Base-by-base conservation (phyloP, 129 eudicot species). In the Smallanthus sonchifolius region DNA sequence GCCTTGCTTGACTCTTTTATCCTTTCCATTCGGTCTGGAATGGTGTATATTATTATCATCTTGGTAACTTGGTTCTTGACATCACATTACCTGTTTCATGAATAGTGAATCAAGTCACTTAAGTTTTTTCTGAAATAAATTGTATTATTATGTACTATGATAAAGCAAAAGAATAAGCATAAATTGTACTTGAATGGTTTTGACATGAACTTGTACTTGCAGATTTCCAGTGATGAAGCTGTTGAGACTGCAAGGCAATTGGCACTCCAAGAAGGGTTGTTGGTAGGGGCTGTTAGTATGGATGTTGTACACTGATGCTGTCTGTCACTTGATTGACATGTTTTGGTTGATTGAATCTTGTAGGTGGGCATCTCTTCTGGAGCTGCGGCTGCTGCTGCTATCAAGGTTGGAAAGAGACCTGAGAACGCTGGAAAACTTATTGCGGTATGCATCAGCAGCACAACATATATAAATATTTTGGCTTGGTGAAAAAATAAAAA, bases 351-450 rank as follows among this genome's bases (percentile, higher is more conserved):
- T 37, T 13, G 52, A 24, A 24, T 24, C 51, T 61, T 48, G 34
- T 80, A 94, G 99, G 99, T 94, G 65, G 99, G 99, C 51, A 94
- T 94, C 77, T 94, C 99, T 56, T 94, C 99, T 56, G 99, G 99
- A 80, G 99, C 99, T 6, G 99, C 98, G 0, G 98, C 97, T 6
- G 93, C 93, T 34, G 99, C 97, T 70, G 99, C 99, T 62, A 85
- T 94, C 56, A 72, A 82, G 84, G 89, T 94, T 72, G 99, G 93
- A 52, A 88, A 86, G 82, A 85, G 99, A 88, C 96, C 99, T 38
- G 97, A 94, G 82, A 94, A 94, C 79, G 91, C 93, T 44, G 99
- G 99, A 81, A 94, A 94, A 65, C 99, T 94, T 82, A 91, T 94
- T 15, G 96, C 90, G 84, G 99, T 94, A 89, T 71, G 88, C 68